Evolutionary conservation across 2,329 filamentous ascomycete species (phyloP), one percentile per base, ranked within the genome.

Genomic region (Colletotrichum endophyticum): DNA sequence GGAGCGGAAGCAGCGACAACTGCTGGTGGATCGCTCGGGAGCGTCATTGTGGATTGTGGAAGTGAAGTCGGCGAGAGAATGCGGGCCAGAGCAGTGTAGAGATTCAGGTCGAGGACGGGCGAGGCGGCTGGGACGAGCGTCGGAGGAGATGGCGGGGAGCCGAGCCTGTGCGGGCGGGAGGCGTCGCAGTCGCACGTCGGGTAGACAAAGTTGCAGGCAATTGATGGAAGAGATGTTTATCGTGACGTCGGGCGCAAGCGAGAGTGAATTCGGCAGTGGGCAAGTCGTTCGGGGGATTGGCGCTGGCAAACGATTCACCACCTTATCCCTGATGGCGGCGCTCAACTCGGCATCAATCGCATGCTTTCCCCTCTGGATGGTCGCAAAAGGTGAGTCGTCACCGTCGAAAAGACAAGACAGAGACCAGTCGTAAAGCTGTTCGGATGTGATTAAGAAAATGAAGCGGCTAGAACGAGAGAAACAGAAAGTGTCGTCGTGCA

Each of bases 41-140:
- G 80, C 39, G 84, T 83, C 86, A 87, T 87, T 66, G 77, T 62
- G 70, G 30, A 64, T 77, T 69, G 68, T 68, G 39, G 66, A 72
- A 25, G 11, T 70, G 27, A 74, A 76, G 72, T 57, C 59, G 75
- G 73, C 66, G 67, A 68, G 63, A 62, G 28, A 78, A 73, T 74
- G 77, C 62, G 77, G 67, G 73, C 79, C 79, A 25, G 30, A 72
- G 67, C 39, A 62, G 74, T 49, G 39, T 25, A 73, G 28, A 66
- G 44, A 66, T 39, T 70, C 32, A 64, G 62, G 62, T 64, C 62
- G 66, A 70, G 22, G 44, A 19, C 7, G 34, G 61, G 59, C 44
- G 66, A 74, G 64, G 59, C 74, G 59, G 70, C 70, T 64, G 64
- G 74, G 59, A 70, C 25, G 30, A 62, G 34, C 32, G 34, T 66